phyloP scores from a whole-genome alignment of 2,329 filamentous ascomycete genomes.

The Diaporthe citri region DNA sequence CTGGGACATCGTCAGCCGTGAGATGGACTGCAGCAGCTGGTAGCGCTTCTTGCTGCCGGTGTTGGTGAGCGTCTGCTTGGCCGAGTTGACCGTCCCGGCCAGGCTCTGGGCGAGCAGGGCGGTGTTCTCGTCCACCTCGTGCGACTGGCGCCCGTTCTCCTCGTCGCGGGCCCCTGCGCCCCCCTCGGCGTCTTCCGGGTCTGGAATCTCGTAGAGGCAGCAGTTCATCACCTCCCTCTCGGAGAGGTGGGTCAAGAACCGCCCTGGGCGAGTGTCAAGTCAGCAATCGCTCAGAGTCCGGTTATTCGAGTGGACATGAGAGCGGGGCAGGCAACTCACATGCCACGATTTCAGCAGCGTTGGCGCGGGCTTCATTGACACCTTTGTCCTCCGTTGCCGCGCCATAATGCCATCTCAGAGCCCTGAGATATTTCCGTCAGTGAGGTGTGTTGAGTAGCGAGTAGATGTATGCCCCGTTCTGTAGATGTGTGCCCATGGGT shows the following conservation, averaged over 20 bases:
- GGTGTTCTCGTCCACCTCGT: constrained; percentile 56
- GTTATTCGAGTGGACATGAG: background rate
- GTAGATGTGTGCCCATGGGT: background rate
- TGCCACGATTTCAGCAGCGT: constrained; percentile 84
- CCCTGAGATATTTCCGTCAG: constrained; percentile 58
- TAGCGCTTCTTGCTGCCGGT: constrained; percentile 61
- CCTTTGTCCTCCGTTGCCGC: constrained; percentile 73
- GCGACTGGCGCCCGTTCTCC: constrained; percentile 50
- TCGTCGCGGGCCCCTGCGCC: constrained; percentile 50
- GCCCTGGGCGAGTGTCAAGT: constrained; percentile 50
- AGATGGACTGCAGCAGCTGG: constrained; percentile 66
- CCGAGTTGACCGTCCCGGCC: constrained; percentile 42
- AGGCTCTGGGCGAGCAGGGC: constrained; percentile 57
- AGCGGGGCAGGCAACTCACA: constrained; percentile 54
- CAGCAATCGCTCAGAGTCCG: background rate
- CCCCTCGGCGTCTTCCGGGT: constrained; percentile 45
- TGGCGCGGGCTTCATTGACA: constrained; percentile 76
- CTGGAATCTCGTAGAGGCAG: constrained; percentile 79
- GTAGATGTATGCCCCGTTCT: background rate
- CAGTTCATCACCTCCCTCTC: constrained; percentile 81
- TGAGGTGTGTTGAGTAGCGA: background rate
- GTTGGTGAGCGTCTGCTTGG: constrained; percentile 46
- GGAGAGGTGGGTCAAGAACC: constrained; percentile 78
- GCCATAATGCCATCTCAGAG: constrained; percentile 81
- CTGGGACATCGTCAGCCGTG: constrained; percentile 64